Percentiles rank a stretch among this genome's conserved stretches.
These are phyloP conservation scores for Clarireedia paspali DNA, from an alignment of 2,329 filamentous ascomycete species.

Conservation along the genomic window DNA sequence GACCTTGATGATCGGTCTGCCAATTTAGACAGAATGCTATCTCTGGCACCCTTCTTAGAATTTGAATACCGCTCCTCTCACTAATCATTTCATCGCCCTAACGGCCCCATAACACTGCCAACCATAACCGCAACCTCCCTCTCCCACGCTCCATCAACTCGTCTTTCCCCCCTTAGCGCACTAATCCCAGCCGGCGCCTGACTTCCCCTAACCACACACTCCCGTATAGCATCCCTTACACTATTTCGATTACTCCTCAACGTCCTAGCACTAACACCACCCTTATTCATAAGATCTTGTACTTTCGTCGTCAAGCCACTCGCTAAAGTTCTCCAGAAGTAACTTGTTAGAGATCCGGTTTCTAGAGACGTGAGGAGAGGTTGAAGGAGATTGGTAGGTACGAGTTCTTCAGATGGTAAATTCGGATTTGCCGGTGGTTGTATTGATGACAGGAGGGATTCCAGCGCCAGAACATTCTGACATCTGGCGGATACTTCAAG, in stretches of 20 bases:
- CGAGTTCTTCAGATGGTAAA: conserved; percentile 32
- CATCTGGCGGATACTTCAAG: conserved; percentile 76
- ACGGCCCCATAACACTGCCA: conserved; percentile 56
- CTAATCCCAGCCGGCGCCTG: conserved; percentile 54
- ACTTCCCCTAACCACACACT: conserved; percentile 75
- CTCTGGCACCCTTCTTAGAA: too few relatives aligned
- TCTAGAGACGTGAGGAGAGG: conserved; percentile 73
- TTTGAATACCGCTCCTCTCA: neutral
- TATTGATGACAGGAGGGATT: conserved; percentile 63
- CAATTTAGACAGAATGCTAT: too few relatives aligned
- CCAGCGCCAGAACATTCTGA: conserved; percentile 85
- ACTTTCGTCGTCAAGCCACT: conserved; percentile 68
- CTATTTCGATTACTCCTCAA: conserved; percentile 66
- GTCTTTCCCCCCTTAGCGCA: conserved; percentile 45
- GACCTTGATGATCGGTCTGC: too few relatives aligned
- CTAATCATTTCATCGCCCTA: conserved; percentile 23
- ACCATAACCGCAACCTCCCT: conserved; percentile 94
- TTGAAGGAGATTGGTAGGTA: conserved; percentile 51
- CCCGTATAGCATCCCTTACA: conserved; percentile 69
- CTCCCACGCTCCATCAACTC: conserved; percentile 60
- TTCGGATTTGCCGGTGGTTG: conserved; percentile 64
- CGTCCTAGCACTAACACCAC: conserved; percentile 77
- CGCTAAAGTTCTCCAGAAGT: conserved; percentile 89
- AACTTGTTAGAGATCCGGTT: conserved; percentile 77
- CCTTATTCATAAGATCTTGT: conserved; percentile 74